phyloP scores from a whole-genome alignment of 108 stramenopile genomes.

The Licmophora abbreviata region DNA sequence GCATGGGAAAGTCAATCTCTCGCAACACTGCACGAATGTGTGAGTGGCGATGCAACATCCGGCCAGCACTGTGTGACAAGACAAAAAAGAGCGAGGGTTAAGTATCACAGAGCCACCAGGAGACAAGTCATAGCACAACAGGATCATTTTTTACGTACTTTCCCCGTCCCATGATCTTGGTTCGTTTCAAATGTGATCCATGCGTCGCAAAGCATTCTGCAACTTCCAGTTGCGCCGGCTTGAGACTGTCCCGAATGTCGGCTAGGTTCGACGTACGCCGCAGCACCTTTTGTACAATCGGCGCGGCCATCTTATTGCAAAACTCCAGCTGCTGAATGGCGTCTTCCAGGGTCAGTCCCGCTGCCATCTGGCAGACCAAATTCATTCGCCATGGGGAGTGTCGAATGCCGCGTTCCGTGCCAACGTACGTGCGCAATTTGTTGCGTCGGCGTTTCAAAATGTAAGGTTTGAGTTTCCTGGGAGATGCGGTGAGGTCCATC shows the following conservation, averaged over 20 bases:
- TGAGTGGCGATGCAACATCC: slow-evolving; percentile 49
- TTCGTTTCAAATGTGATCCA: slow-evolving; percentile 56
- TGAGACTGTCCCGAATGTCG: slow-evolving; percentile 57
- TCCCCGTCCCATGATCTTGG: slow-evolving; percentile 75
- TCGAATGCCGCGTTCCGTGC: slow-evolving; percentile 50
- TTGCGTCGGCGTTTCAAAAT: slow-evolving; percentile 46
- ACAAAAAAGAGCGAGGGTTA: background rate
- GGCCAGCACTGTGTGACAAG: slow-evolving; percentile 31
- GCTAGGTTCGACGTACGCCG: slow-evolving; percentile 63
- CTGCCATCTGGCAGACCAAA: slow-evolving; percentile 63
- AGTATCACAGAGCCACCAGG: slow-evolving; percentile 6
- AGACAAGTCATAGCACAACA: slow-evolving; percentile 3
- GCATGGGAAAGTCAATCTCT: slow-evolving; percentile 77
- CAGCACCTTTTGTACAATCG: slow-evolving; percentile 60
- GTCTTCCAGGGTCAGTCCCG: slow-evolving; percentile 66
- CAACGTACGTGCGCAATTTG: slow-evolving; percentile 50
- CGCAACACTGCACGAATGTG: slow-evolving; percentile 70
- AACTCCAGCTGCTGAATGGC: slow-evolving; percentile 71
- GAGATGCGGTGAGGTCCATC: no score
- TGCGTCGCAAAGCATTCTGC: slow-evolving; percentile 81
- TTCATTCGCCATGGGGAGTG: slow-evolving; percentile 78
- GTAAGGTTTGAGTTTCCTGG: slow-evolving; percentile 68
- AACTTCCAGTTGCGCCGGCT: slow-evolving; percentile 72
- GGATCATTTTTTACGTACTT: slow-evolving; percentile 29
- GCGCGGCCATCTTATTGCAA: slow-evolving; percentile 52